Evolutionary conservation across 2,329 filamentous ascomycete genomes (phyloP).

Genomic region (Colletotrichum tanaceti): DNA sequence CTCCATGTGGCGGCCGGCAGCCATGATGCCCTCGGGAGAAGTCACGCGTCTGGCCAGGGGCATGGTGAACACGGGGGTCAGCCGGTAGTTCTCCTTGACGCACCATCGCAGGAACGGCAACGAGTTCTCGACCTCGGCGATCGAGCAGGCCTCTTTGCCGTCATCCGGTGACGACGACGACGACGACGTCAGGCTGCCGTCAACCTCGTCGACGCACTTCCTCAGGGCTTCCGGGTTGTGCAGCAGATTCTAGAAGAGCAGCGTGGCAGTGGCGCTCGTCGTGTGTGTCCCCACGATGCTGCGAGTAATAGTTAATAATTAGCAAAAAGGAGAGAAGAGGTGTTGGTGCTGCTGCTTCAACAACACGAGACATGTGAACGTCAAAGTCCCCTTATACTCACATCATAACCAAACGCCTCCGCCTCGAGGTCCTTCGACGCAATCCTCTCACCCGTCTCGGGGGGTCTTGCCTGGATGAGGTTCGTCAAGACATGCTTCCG

Average conservation of each 20-base stretch:
- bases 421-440: conserved; percentile 48
- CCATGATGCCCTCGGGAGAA: conserved; percentile 17
- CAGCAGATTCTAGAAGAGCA: conserved; percentile 24
- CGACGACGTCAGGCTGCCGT: background rate
- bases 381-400: conserved; percentile 37
- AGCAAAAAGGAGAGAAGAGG: no score
- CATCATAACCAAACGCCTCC: conserved; percentile 53
- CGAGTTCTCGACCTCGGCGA: conserved; percentile 14
- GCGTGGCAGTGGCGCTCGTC: conserved; percentile 7
- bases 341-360: no score
- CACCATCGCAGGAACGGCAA: conserved; percentile 12
- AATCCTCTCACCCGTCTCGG: conserved; percentile 50
- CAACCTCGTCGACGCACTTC: conserved; percentile 12
- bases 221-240: conserved; percentile 14
- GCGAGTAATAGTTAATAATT: no score
- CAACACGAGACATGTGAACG: no score
- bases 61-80: conserved; percentile 28
- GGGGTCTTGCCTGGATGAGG: conserved; percentile 51
- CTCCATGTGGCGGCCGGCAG: conserved; percentile 20
- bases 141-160: conserved; percentile 16
- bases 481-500: conserved; percentile 51
- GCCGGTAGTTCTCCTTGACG: conserved; percentile 30
- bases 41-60: conserved; percentile 26
- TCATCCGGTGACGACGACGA: no score
- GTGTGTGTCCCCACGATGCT: conserved; percentile 30